A percentile compares a stretch with the other conserved stretches of the same genome.
Evolutionary conservation across 192 early-diverging fungal genomes (phyloP).

Genomic region (Gaertneriomyces sp.): DNA sequence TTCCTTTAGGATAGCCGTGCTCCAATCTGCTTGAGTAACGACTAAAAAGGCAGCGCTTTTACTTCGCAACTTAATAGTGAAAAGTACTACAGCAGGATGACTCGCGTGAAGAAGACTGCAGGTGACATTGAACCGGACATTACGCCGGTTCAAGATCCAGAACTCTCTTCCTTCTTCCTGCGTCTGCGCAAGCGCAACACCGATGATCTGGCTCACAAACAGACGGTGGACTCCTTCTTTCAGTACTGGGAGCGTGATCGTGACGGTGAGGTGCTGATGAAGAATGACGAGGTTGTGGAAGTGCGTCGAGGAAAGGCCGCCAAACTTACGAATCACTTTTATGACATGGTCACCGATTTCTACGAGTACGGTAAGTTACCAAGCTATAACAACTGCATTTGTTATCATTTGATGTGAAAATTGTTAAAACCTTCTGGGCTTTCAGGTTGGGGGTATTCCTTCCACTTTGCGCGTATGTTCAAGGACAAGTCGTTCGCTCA

Average conservation of each 20-base stretch:
- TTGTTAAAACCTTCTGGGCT: background rate
- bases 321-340: slow-evolving; percentile 51
- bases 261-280: slow-evolving; percentile 7
- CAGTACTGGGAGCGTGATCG: slow-evolving; percentile 43
- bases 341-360: slow-evolving; percentile 54
- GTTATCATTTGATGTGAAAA: no score
- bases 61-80: no score
- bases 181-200: slow-evolving; percentile 47
- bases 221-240: slow-evolving; percentile 45
- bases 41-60: no score
- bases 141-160: slow-evolving; percentile 42
- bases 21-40: no score
- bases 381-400: no score
- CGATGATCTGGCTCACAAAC: slow-evolving; percentile 36
- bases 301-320: slow-evolving; percentile 31
- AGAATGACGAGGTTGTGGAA: slow-evolving; percentile 35
- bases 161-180: slow-evolving; percentile 35
- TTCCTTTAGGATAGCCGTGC: no score
- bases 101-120: no score
- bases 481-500: slow-evolving; percentile 71
- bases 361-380: slow-evolving; percentile 46
- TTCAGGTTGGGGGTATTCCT: slow-evolving; percentile 78
- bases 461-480: slow-evolving; percentile 88
- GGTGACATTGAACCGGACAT: no score
- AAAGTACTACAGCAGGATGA: no score